Conservation (phyloP, 2,329 filamentous ascomycete genomes). For the Dactylellina haptotyla region DNA sequence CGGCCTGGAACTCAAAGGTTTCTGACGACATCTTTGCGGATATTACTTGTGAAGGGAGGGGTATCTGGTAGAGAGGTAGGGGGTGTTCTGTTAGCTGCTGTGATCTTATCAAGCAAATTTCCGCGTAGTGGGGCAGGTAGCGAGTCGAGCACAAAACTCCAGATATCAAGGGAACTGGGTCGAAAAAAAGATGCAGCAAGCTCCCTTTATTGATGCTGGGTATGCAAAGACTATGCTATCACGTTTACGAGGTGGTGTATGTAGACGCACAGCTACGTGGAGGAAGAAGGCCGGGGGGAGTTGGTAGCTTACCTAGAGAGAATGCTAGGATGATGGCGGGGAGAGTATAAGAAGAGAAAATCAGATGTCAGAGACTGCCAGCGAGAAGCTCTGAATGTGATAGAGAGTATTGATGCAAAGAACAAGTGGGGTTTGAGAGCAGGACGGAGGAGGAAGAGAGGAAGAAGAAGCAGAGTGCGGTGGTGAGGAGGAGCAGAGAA, state of each 20-base stretch:
- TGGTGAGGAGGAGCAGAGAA: conserved; percentile 36
- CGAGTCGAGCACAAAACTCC: no score
- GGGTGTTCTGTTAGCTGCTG: background rate
- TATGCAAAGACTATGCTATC: no score
- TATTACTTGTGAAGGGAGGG: background rate
- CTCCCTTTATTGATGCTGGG: no score
- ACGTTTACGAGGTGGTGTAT: no score
- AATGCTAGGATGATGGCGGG: background rate
- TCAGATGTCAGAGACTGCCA: background rate
- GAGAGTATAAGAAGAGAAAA: background rate
- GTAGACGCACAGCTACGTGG: background rate
- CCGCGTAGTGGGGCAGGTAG: no score
- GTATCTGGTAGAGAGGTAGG: conserved; percentile 16
- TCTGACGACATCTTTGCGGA: conserved; percentile 78
- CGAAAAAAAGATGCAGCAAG: no score
- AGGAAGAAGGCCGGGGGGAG: background rate
- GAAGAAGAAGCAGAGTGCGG: conserved; percentile 22
- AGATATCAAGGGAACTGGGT: no score
- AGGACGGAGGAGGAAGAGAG: conserved; percentile 11
- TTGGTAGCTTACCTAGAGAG: background rate
- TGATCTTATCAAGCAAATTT: no score
- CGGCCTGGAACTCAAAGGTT: conserved; percentile 99
- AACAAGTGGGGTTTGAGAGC: conserved; percentile 1
- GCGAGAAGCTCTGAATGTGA: conserved; percentile 4
- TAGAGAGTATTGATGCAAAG: no score